Conservation (phyloP, 208 protist species). For the Acanthamoeba triangularis region DNA sequence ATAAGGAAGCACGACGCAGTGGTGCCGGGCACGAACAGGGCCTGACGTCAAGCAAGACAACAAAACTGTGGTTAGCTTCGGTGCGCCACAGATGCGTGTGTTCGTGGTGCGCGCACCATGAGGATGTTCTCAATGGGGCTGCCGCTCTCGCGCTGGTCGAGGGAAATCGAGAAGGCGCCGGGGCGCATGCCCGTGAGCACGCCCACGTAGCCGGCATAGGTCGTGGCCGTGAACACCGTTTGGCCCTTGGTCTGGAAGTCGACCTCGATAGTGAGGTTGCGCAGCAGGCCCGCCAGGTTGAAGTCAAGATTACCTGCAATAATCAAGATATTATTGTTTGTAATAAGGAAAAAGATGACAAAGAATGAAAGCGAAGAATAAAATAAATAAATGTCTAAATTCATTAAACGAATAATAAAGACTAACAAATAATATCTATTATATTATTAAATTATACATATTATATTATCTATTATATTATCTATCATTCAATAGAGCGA, state of each 20-base stretch:
- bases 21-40: conserved; percentile 31
- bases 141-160: conserved; percentile 66
- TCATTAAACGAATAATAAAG: too few species aligned
- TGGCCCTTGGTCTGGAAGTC: conserved; percentile 73
- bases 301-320: conserved; percentile 40
- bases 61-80: not conserved
- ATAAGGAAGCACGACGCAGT: conserved; percentile 43
- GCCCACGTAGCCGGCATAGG: conserved; percentile 76
- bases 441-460: too few species aligned
- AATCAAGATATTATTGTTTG: not conserved
- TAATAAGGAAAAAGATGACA: too few species aligned
- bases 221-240: conserved; percentile 59
- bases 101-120: not conserved
- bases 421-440: too few species aligned
- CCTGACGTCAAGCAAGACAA: not conserved
- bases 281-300: conserved; percentile 50
- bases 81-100: not conserved
- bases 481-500: too few species aligned
- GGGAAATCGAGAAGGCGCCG: conserved; percentile 43
- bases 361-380: not conserved
- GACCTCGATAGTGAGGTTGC: conserved; percentile 78
- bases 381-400: not conserved
- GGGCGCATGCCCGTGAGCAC: conserved; percentile 70
- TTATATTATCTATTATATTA: too few species aligned
- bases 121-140: not conserved